Evolutionary conservation across 768 basidiomycete species (phyloP).

Genomic region (Suillus plorans): DNA sequence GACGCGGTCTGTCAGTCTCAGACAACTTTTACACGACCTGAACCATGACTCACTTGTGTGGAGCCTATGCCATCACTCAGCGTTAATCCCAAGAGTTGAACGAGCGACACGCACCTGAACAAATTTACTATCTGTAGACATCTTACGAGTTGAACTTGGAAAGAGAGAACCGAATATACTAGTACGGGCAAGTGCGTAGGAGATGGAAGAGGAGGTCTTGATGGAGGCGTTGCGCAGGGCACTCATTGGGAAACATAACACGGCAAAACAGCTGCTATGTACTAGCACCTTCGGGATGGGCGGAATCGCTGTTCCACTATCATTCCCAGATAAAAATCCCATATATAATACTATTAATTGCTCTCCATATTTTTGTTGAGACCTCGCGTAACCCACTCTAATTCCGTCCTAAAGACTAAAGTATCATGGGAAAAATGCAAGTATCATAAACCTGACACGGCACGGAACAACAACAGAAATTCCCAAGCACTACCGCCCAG

Average conservation of each 20-base stretch:
- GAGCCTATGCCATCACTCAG: constrained; percentile 34
- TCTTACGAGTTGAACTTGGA: constrained; percentile 7
- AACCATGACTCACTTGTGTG: constrained; percentile 46
- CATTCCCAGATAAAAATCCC: background rate
- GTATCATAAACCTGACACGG: background rate
- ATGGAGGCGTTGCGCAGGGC: constrained; percentile 12
- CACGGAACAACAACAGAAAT: background rate
- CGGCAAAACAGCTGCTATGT: constrained; percentile 17
- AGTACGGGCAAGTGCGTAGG: background rate
- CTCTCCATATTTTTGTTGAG: constrained; percentile 5
- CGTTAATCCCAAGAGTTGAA: background rate
- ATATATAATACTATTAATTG: background rate
- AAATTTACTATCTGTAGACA: constrained; percentile 22
- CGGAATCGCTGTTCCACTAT: constrained; percentile 3
- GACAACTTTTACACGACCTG: constrained; percentile 2
- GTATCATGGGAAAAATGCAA: background rate
- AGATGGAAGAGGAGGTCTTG: constrained; percentile 3
- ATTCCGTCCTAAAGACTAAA: constrained; percentile 5
- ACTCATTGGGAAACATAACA: constrained; percentile 15
- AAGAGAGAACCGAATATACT: constrained; percentile 1
- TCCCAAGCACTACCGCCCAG: constrained; percentile 28
- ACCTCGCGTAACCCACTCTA: constrained; percentile 11
- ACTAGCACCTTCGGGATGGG: constrained; percentile 7
- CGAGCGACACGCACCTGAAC: constrained; percentile 16
- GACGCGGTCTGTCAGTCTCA: constrained; percentile 23